Evolutionary conservation across 352 stramenopile genomes (phyloP).

Genomic region (Pythium utonaiense): DNA sequence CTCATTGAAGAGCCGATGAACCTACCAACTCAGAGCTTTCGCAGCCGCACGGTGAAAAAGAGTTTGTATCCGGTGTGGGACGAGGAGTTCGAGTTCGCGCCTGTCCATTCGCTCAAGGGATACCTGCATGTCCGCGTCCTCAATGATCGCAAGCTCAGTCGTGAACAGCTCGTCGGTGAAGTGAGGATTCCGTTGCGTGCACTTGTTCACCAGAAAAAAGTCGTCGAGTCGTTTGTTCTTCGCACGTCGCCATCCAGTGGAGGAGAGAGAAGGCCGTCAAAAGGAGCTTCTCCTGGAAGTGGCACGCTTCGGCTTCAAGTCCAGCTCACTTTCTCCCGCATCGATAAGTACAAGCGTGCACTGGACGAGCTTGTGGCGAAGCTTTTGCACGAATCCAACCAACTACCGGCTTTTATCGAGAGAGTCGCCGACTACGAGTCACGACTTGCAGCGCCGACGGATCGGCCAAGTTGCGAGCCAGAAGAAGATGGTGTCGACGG

Average conservation of each 20-base stretch:
- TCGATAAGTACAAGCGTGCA: slow-evolving; percentile 54
- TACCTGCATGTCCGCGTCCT: slow-evolving; percentile 60
- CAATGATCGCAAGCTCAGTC: slow-evolving; percentile 66
- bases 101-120: slow-evolving; percentile 61
- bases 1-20: slow-evolving; percentile 8
- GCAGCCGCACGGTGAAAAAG: slow-evolving; percentile 67
- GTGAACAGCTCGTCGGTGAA: slow-evolving; percentile 69
- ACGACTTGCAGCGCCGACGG: slow-evolving; percentile 6
- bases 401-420: slow-evolving; percentile 63
- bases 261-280: not conserved
- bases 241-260: slow-evolving; percentile 19
- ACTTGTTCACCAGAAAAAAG: slow-evolving; percentile 62
- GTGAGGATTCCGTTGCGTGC: slow-evolving; percentile 51
- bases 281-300: slow-evolving; percentile 9
- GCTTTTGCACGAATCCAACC: slow-evolving; percentile 47
- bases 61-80: slow-evolving; percentile 79
- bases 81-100: slow-evolving; percentile 65
- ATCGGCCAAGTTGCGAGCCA: not conserved
- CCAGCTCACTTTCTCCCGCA: slow-evolving; percentile 54
- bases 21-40: slow-evolving; percentile 25
- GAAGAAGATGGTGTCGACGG: not conserved
- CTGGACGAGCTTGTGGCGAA: slow-evolving; percentile 60
- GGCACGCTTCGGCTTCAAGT: slow-evolving; percentile 53
- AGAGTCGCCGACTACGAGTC: slow-evolving; percentile 15
- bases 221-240: slow-evolving; percentile 56